phyloP scores from a whole-genome alignment of 768 basidiomycete species.

The Collybia nuda region DNA sequence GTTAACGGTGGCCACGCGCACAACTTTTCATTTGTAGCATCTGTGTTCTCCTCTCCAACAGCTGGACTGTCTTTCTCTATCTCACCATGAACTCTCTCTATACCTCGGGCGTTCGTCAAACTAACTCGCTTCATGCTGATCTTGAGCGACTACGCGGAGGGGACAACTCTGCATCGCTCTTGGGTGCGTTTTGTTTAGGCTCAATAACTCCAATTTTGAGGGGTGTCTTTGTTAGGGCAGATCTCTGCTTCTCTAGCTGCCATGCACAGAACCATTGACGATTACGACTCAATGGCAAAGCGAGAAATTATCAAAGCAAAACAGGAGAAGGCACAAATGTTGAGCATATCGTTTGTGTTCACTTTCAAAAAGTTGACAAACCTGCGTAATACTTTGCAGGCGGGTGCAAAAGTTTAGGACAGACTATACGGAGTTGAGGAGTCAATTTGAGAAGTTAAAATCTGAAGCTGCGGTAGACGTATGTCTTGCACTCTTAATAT shows the following conservation, averaged over 20 bases:
- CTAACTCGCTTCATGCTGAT: slow-evolving; percentile 84
- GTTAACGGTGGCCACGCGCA: too few relatives aligned
- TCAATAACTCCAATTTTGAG: slow-evolving; percentile 10
- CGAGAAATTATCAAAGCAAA: slow-evolving; percentile 95
- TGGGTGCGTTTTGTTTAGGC: slow-evolving; percentile 57
- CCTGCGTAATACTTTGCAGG: slow-evolving; percentile 39
- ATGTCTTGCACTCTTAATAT: slow-evolving; percentile 14
- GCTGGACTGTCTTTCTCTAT: slow-evolving; percentile 7
- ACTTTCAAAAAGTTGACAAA: slow-evolving; percentile 1
- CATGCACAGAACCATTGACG: slow-evolving; percentile 92
- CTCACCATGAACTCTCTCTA: slow-evolving; percentile 89
- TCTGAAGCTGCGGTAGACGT: slow-evolving; percentile 52
- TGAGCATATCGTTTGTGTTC: slow-evolving; percentile 20
- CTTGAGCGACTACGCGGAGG: slow-evolving; percentile 80
- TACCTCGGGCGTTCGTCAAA: slow-evolving; percentile 90
- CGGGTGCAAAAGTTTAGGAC: slow-evolving; percentile 89
- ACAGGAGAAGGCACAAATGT: slow-evolving; percentile 95
- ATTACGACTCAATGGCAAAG: slow-evolving; percentile 96
- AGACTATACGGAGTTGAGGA: slow-evolving; percentile 82
- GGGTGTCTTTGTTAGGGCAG: slow-evolving; percentile 67
- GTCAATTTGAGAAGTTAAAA: slow-evolving; percentile 81
- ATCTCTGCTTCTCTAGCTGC: slow-evolving; percentile 97
- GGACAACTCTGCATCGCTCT: slow-evolving; percentile 75
- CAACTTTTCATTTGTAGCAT: too few relatives aligned
- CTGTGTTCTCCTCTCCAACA: background rate